These are phyloP conservation scores for Tanacetum coccineum DNA, from an alignment of 129 eudicot species.

Conservation along the genomic window DNA sequence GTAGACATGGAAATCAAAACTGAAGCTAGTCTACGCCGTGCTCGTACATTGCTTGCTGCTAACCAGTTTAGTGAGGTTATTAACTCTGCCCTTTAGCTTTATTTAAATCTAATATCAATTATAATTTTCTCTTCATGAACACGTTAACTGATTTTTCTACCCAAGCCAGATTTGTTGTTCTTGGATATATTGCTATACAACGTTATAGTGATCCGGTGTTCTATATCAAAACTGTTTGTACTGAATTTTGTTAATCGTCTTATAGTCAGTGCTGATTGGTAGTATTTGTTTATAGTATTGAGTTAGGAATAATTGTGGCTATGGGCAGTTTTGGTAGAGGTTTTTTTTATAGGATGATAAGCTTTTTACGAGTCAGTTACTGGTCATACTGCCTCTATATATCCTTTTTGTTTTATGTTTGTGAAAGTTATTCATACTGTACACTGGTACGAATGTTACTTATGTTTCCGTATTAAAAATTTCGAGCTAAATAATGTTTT, in stretches of 20 bases:
- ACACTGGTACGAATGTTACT: no score
- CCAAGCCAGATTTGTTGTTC: not conserved
- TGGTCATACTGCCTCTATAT: no score
- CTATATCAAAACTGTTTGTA: no score
- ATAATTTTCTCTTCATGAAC: not conserved
- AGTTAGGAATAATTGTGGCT: no score
- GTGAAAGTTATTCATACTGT: no score
- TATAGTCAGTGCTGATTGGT: no score
- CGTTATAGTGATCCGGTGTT: not conserved
- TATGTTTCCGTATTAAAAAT: not conserved
- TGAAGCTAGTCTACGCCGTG: slow-evolving; percentile 85
- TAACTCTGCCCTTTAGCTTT: not conserved
- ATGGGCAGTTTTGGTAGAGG: no score
- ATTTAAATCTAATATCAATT: not conserved
- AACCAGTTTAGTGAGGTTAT: slow-evolving; percentile 80
- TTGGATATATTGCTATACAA: slow-evolving; percentile 2
- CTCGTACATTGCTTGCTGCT: slow-evolving; percentile 95
- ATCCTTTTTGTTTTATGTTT: no score
- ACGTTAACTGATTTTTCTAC: not conserved
- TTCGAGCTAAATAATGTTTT: slow-evolving; percentile 12
- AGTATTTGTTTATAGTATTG: no score
- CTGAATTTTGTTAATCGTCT: no score
- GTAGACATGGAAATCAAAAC: slow-evolving; percentile 90
- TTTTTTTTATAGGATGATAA: no score
- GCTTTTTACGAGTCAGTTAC: no score